phyloP scores from a whole-genome alignment of 116 monocot species.

The Zostera marina region DNA sequence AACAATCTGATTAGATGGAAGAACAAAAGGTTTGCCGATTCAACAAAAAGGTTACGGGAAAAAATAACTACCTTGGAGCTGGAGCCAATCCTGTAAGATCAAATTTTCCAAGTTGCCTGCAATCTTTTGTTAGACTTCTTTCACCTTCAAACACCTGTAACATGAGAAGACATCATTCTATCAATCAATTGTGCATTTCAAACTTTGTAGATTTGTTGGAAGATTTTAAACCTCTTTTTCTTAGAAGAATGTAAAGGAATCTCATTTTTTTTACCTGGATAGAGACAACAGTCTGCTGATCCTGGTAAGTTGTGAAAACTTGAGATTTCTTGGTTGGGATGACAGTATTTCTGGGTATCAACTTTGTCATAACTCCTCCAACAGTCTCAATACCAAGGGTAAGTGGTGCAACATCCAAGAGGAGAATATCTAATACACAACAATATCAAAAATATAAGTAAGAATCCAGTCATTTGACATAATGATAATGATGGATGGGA shows the following conservation, averaged over 20 bases:
- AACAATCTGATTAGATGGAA: too few species aligned
- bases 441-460: not conserved
- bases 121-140: constrained; percentile 45
- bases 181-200: not conserved
- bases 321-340: constrained; percentile 61
- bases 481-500: too few species aligned
- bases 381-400: constrained; percentile 60
- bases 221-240: too few species aligned
- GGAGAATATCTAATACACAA: constrained; percentile 26
- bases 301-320: constrained; percentile 45
- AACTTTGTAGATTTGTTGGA: not conserved
- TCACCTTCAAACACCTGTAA: constrained; percentile 42
- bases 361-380: constrained; percentile 58
- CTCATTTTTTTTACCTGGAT: constrained; percentile 22
- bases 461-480: not conserved
- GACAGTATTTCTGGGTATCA: constrained; percentile 53
- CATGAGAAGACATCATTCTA: not conserved
- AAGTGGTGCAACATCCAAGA: constrained; percentile 48
- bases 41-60: not conserved
- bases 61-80: constrained; percentile 33
- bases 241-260: not conserved
- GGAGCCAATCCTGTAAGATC: constrained; percentile 45
- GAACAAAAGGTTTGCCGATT: too few species aligned
- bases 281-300: constrained; percentile 48
- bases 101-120: constrained; percentile 47